These are phyloP conservation scores for Pelargonium myrrhifolium DNA, from an alignment of 441 rosid species.

Conservation along the genomic window DNA sequence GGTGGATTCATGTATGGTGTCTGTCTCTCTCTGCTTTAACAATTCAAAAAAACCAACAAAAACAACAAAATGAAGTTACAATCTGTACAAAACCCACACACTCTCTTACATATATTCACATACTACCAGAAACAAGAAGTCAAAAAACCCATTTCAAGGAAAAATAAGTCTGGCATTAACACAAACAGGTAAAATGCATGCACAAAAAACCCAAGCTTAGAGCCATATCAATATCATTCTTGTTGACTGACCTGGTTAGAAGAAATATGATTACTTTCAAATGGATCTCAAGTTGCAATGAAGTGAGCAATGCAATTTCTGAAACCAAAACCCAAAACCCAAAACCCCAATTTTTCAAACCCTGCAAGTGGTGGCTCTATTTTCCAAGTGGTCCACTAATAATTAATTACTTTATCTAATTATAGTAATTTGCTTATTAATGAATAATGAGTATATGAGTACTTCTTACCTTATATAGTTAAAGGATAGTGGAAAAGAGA, in stretches of 20 bases:
- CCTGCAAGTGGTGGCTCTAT: not conserved
- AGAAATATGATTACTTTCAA: no score
- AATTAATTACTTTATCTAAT: not conserved
- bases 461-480: not conserved
- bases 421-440: not conserved
- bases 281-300: no score
- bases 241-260: not conserved
- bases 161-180: not conserved
- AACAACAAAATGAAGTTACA: not conserved
- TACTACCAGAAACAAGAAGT: not conserved
- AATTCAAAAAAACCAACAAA: not conserved
- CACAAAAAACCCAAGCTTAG: not conserved
- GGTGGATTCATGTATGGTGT: not conserved
- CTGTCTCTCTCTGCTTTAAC: not conserved
- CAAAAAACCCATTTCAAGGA: not conserved
- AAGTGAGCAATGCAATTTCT: no score
- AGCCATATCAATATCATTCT: not conserved
- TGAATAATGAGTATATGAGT: no score
- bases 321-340: no score
- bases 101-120: not conserved
- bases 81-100: not conserved
- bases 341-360: no score
- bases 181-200: not conserved
- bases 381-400: not conserved
- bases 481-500: not conserved